A percentile compares a stretch with the other conserved stretches of the same genome.
Evolutionary conservation across 1,284 basidiomycete species (phyloP).

Genomic region (Tylopilus microsporus): DNA sequence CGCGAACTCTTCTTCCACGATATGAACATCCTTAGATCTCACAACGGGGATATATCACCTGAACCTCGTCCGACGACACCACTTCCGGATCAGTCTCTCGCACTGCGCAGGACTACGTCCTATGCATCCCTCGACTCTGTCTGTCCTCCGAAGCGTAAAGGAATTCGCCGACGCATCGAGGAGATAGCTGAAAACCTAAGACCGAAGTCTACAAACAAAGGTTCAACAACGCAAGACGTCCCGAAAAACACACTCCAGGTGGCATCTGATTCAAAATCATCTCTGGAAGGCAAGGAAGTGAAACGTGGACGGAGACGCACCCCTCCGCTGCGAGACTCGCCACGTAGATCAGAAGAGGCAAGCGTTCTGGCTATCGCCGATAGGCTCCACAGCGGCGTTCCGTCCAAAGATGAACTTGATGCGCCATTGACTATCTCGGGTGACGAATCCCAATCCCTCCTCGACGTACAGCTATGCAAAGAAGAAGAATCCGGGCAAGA

Average conservation of each 20-base stretch:
- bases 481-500: background rate
- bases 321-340: conserved; percentile 1
- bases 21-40: no score
- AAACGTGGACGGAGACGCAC: background rate
- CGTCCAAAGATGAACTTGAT: background rate
- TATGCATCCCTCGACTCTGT: conserved; percentile 19
- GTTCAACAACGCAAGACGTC: background rate
- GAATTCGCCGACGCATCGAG: conserved; percentile 19
- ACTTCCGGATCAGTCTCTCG: background rate
- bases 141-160: conserved; percentile 4
- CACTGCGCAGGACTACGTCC: conserved; percentile 20
- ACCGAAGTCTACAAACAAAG: conserved; percentile 5
- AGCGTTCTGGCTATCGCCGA: background rate
- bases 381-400: conserved; percentile 6
- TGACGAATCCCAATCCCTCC: background rate
- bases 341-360: background rate
- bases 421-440: background rate
- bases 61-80: no score
- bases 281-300: background rate
- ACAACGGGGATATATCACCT: no score
- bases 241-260: background rate
- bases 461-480: background rate
- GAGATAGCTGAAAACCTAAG: conserved; percentile 14
- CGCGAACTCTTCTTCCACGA: no score
- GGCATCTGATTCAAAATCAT: background rate